Percentiles rank a stretch among this genome's conserved stretches.
Conservation (phyloP, 1,284 basidiomycete genomes). For the Rhizoctonia solani region DNA sequence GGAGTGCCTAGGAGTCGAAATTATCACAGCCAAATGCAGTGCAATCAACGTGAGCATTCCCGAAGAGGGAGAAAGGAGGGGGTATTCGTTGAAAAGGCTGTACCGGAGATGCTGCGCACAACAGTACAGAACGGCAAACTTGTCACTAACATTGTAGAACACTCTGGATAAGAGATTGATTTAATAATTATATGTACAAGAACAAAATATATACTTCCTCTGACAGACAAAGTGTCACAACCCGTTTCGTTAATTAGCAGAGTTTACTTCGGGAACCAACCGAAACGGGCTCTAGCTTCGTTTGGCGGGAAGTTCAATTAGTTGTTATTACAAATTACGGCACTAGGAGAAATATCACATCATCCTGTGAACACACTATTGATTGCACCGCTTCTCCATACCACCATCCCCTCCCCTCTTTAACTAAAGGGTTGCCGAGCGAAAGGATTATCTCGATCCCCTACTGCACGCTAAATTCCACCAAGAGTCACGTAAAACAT, state of each 20-base stretch:
- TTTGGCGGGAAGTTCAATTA: no score
- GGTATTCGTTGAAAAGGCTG: conserved; percentile 84
- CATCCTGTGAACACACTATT: conserved; percentile 1
- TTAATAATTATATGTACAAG: not conserved
- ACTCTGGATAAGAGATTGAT: conserved; percentile 60
- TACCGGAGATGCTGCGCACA: conserved; percentile 97
- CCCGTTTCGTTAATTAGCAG: no score
- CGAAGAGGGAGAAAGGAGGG: conserved; percentile 85
- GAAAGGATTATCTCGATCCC: not conserved
- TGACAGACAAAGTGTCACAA: no score
- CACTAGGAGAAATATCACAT: not conserved
- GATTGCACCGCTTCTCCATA: no score
- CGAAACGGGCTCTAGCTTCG: no score
- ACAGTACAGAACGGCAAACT: conserved; percentile 82
- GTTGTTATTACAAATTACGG: no score
- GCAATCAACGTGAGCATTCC: conserved; percentile 92
- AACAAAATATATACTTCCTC: not conserved
- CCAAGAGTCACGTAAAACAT: conserved; percentile 8
- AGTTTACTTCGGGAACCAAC: no score
- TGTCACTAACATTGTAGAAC: conserved; percentile 87
- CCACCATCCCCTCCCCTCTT: no score
- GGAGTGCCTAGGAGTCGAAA: conserved; percentile 77
- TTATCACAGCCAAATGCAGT: conserved; percentile 95
- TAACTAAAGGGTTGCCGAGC: no score
- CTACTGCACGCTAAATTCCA: not conserved